These are phyloP conservation scores for Eurotiales sp. DNA, from an alignment of 2,329 filamentous ascomycete species.

Conservation along the genomic window DNA sequence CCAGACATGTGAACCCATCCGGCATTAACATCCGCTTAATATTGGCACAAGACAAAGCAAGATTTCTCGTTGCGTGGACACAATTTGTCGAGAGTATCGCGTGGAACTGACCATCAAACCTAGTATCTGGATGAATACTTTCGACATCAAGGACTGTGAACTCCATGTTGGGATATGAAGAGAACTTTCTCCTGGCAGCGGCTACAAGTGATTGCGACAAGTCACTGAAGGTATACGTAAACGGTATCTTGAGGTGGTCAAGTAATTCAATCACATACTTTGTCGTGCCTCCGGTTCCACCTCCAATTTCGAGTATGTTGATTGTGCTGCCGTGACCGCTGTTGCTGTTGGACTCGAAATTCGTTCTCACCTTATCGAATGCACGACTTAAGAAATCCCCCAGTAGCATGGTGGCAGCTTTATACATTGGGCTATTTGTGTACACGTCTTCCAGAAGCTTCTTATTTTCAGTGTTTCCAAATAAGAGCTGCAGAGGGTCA, in stretches of 20 bases:
- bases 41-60: not conserved
- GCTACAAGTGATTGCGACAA: not conserved
- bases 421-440: conserved; percentile 18
- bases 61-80: conserved; percentile 1
- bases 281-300: conserved; percentile 27
- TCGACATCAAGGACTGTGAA: conserved; percentile 4
- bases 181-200: not conserved
- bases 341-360: too few relatives aligned
- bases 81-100: not conserved
- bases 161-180: not conserved
- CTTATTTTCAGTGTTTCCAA: not conserved
- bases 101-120: not conserved
- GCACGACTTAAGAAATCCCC: not conserved
- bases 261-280: conserved; percentile 18
- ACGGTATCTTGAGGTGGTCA: not conserved
- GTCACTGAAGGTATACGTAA: conserved; percentile 10
- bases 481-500: conserved; percentile 2
- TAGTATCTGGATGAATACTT: not conserved
- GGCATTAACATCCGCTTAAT: not conserved
- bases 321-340: not conserved
- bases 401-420: not conserved
- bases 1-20: conserved; percentile 12
- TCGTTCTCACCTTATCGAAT: too few relatives aligned
- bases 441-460: conserved; percentile 37
- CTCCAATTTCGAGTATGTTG: conserved; percentile 7